Conservation (phyloP, 2,329 filamentous ascomycete species). For the Hypomyces rosellus region DNA sequence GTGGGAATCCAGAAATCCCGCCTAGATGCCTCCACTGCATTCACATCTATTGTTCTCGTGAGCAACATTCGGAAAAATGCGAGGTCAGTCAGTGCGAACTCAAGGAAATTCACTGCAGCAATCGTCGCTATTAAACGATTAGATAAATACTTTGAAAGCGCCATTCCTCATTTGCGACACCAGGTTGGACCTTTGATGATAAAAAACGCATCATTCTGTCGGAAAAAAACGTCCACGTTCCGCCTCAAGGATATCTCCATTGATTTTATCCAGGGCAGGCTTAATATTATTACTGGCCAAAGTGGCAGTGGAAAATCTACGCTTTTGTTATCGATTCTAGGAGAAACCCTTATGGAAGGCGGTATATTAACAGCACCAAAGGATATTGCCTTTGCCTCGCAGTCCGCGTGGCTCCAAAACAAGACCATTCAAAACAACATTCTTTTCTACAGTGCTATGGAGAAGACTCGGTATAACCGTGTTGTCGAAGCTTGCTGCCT, state of each 20-base stretch:
- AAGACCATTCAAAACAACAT: constrained; percentile 50
- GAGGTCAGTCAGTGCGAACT: constrained; percentile 41
- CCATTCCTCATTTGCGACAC: constrained; percentile 41
- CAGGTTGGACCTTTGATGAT: constrained; percentile 44
- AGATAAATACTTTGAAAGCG: constrained; percentile 48
- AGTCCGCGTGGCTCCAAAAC: constrained; percentile 53
- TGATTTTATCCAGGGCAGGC: constrained; percentile 45
- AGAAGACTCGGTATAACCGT: constrained; percentile 46
- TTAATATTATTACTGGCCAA: constrained; percentile 49
- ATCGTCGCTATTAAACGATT: constrained; percentile 43
- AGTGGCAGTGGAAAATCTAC: constrained; percentile 55
- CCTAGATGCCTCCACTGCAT: constrained; percentile 50
- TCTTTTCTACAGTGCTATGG: constrained; percentile 45
- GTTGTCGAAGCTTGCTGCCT: constrained; percentile 52
- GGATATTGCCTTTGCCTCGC: constrained; percentile 52
- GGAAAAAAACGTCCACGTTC: constrained; percentile 45
- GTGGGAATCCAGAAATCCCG: constrained; percentile 40
- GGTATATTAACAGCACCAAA: constrained; percentile 43
- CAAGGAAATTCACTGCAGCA: constrained; percentile 28
- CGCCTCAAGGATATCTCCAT: constrained; percentile 41
- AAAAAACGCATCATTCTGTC: constrained; percentile 40
- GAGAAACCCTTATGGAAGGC: constrained; percentile 45
- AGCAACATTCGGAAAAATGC: constrained; percentile 49
- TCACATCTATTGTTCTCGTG: constrained; percentile 49
- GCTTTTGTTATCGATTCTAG: constrained; percentile 46